A percentile compares a stretch with the other conserved stretches of the same genome.
Conservation (phyloP, 192 early-diverging fungal genomes). For the Podila clonocystis region DNA sequence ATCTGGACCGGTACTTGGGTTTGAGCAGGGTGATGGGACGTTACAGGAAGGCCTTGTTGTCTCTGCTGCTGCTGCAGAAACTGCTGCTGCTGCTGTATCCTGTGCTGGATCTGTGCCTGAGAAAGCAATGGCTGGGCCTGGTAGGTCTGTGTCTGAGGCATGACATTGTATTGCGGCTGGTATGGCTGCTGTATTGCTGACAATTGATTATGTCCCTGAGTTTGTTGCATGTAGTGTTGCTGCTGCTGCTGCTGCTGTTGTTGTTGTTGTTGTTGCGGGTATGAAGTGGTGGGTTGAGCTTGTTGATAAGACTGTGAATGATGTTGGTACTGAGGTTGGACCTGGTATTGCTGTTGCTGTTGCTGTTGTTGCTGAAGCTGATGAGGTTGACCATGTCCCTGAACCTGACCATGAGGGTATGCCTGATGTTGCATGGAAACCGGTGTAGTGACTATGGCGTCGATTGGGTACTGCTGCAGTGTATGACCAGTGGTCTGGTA, state of each 20-base stretch:
- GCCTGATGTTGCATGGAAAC: neutral
- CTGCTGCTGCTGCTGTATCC: constrained; percentile 20
- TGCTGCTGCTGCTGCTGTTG: constrained; percentile 41
- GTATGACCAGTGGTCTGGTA: constrained; percentile 5
- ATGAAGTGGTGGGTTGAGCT: neutral
- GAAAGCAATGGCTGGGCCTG: constrained; percentile 17
- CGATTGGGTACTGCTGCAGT: neutral
- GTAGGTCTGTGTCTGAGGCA: neutral
- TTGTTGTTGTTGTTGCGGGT: constrained; percentile 14
- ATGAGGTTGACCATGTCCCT: neutral
- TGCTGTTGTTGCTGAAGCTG: neutral
- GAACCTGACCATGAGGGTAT: neutral
- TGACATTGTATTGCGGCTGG: constrained; percentile 9
- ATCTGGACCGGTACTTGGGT: neutral
- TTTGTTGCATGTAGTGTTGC: constrained; percentile 29
- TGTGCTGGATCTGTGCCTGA: constrained; percentile 19
- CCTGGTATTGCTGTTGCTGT: neutral
- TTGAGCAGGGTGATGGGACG: neutral
- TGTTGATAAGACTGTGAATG: neutral
- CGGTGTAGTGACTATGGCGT: neutral
- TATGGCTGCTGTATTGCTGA: constrained; percentile 16
- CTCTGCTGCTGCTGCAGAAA: neutral
- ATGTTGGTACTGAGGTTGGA: neutral
- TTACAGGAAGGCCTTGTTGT: constrained; percentile 4
- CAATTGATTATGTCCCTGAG: neutral